These are phyloP conservation scores for Gleditsia sinensis DNA, from an alignment of 306 rosid species.

Conservation along the genomic window DNA sequence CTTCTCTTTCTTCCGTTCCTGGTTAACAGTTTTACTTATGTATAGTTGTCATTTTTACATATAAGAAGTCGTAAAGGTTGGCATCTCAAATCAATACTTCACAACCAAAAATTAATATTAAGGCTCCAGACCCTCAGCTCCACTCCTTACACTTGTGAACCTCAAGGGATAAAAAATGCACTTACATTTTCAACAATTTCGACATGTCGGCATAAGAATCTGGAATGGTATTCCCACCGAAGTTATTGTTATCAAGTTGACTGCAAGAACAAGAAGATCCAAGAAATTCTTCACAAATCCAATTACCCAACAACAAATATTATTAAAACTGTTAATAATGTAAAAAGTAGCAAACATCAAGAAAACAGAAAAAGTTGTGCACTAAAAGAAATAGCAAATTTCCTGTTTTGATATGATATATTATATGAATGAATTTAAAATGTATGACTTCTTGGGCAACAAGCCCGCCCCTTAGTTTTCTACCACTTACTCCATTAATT, in stretches of 20 bases:
- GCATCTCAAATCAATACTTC: constrained; percentile 15
- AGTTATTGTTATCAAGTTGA: constrained; percentile 90
- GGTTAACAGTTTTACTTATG: background rate
- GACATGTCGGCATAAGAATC: constrained; percentile 62
- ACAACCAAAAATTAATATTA: constrained; percentile 9
- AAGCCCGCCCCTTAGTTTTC: background rate
- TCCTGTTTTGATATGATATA: background rate
- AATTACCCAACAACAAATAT: background rate
- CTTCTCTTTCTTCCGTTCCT: background rate
- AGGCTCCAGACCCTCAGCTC: constrained; percentile 2
- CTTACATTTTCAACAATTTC: constrained; percentile 75
- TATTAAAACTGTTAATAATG: background rate
- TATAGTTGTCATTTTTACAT: background rate
- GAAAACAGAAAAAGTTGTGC: background rate
- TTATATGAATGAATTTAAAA: background rate
- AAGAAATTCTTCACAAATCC: background rate
- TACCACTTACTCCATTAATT: background rate
- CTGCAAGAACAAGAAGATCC: constrained; percentile 54
- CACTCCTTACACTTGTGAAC: constrained; percentile 2
- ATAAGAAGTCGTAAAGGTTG: background rate
- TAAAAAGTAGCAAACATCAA: background rate
- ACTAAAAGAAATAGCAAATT: background rate
- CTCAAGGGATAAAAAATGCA: constrained; percentile 25
- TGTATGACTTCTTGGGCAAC: background rate
- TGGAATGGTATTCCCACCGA: constrained; percentile 71